Conservation (phyloP, 179 eudicot genomes). For the Beta lomatogona region DNA sequence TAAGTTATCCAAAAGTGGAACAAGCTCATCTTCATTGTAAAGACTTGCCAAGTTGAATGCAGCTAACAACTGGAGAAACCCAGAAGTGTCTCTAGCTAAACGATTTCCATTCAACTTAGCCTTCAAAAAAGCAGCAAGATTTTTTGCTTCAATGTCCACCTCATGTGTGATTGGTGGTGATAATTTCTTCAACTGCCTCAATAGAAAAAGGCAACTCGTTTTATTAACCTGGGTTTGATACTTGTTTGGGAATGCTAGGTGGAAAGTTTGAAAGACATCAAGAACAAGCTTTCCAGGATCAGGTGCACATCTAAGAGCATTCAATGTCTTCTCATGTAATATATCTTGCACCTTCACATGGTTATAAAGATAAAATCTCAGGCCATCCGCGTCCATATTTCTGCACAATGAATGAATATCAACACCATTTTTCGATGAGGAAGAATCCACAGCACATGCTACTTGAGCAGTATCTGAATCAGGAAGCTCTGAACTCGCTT, state of each 20-base stretch:
- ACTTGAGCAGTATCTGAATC: background rate
- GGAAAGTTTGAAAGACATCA: slow-evolving; percentile 17
- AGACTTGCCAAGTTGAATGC: slow-evolving; percentile 8
- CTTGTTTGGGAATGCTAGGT: background rate
- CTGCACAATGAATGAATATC: slow-evolving; percentile 21
- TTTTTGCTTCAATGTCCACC: slow-evolving; percentile 23
- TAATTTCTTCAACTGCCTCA: slow-evolving; percentile 23
- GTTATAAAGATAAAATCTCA: slow-evolving; percentile 19
- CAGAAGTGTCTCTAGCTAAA: background rate
- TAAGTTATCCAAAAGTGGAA: slow-evolving; percentile 1
- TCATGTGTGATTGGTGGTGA: slow-evolving; percentile 18
- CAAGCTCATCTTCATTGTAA: slow-evolving; percentile 8
- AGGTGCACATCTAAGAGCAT: slow-evolving; percentile 22
- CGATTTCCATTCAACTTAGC: background rate
- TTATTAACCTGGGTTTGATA: background rate
- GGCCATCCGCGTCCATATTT: slow-evolving; percentile 25
- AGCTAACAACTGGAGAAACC: slow-evolving; percentile 21
- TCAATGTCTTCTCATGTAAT: slow-evolving; percentile 14
- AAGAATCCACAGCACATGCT: background rate
- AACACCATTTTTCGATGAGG: background rate
- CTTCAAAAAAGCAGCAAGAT: slow-evolving; percentile 22
- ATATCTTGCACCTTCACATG: slow-evolving; percentile 10
- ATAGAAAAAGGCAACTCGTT: slow-evolving; percentile 11
- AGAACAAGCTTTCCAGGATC: slow-evolving; percentile 32
- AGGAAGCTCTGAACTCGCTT: background rate